Conservation (phyloP, 768 basidiomycete genomes). For the Boletus rufocinnamomeus region DNA sequence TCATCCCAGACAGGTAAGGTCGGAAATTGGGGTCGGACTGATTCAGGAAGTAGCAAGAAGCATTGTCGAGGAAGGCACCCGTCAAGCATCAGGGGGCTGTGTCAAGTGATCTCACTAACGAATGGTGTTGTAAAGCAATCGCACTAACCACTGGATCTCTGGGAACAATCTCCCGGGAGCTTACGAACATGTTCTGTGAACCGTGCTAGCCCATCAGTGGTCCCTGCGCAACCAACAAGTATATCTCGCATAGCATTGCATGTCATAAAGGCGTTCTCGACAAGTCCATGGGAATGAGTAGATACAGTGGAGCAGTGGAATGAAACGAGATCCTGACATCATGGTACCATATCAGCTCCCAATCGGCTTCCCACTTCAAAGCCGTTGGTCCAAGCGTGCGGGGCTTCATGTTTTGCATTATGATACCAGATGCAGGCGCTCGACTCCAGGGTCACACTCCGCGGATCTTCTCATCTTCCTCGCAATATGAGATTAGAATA, state of each 20-base stretch:
- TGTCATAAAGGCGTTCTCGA: slow-evolving; percentile 18
- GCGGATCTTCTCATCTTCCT: slow-evolving; percentile 10
- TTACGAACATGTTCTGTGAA: slow-evolving; percentile 9
- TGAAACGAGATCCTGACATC: slow-evolving; percentile 26
- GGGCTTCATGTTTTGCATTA: slow-evolving; percentile 94
- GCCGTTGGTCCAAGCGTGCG: slow-evolving; percentile 99
- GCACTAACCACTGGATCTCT: neutral
- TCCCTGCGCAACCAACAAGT: slow-evolving; percentile 1
- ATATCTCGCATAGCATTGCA: slow-evolving; percentile 12
- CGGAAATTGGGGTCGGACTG: slow-evolving; percentile 22
- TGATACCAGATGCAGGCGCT: slow-evolving; percentile 39
- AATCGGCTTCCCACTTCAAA: slow-evolving; percentile 72
- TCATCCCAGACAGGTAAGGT: slow-evolving; percentile 3
- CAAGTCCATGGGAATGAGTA: slow-evolving; percentile 25
- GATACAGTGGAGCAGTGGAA: slow-evolving; percentile 14
- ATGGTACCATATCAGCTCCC: slow-evolving; percentile 74
- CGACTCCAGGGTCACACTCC: slow-evolving; percentile 18
- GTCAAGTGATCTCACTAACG: slow-evolving; percentile 6
- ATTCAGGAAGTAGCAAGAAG: slow-evolving; percentile 22
- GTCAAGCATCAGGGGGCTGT: slow-evolving; percentile 18
- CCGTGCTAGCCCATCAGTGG: slow-evolving; percentile 13
- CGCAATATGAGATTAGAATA: slow-evolving; percentile 60
- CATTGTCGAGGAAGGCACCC: slow-evolving; percentile 22
- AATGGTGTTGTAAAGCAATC: neutral
- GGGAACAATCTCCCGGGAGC: slow-evolving; percentile 5